Evolutionary conservation across 2,329 filamentous ascomycete genomes (phyloP), one percentile per base, ranked within the genome.

Genomic region (Corinectria fuckeliana): DNA sequence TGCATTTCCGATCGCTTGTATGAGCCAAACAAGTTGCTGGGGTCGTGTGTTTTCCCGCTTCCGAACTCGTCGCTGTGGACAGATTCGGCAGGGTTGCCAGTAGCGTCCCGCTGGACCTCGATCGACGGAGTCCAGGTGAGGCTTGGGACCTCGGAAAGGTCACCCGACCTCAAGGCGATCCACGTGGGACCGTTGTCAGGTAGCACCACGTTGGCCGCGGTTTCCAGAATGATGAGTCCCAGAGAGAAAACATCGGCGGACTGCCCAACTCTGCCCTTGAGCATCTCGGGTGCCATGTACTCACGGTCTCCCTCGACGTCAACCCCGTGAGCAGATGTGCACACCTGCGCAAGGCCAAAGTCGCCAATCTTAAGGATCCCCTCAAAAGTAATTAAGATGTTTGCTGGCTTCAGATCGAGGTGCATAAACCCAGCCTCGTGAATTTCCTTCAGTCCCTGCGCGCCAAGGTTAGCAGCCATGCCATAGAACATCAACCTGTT

Each of bases 261-360:
- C 75, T 94, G 95, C 77, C 96, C 93, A 68, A 91, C 95, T 63
- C 88, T 86, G 39, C 93, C 94, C 71, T 87, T 87, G 18, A 99
- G 86, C 62, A 97, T 92, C 76, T 99, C 95, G 0, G 93, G 93
- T 1, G 91, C 94, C 73, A 99, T 94, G 74, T 99, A 99, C 74
- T 97, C 92, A 49, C 95, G 91, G 74, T 99, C 95, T 28, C 95
- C 95, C 78, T 99, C 95, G 39, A 91, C 90, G 66, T 97, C 93
- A 61, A 95, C 90, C 55, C 88, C 87, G 54, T 86, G 82, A 45
- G 88, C 85, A 14, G 90, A 91, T 13, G 93, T 91, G 88, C 91
- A 94, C 10, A 82, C 76, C 38, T 91, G 88, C 23, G 95, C 93
- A 79, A 95, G 82, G 38, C 91, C 91, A 74, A 96, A 95, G 75